Base-by-base conservation (phyloP, 2,329 filamentous ascomycete species). In the Aspergillus novoparasiticus region DNA sequence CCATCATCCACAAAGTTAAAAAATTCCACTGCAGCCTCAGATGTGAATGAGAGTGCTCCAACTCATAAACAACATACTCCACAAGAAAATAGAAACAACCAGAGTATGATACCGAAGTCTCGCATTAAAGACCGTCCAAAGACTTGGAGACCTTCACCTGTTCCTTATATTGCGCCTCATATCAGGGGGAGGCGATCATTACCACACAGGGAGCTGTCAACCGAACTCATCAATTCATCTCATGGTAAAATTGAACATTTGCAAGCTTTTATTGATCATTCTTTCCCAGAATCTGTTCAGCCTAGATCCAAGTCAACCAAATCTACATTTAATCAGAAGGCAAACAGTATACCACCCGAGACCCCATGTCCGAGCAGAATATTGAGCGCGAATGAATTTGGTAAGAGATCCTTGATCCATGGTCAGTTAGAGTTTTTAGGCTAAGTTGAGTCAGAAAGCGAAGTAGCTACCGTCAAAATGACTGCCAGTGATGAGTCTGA, bases 401-500 rank as follows among this genome's bases (percentile, higher is more conserved):
- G 51, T 55, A 36, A 32, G 36, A 19, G 1, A 43, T 10, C 39
- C 34, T 30, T 4, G 14, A 16, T 4, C 21, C 19, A 23, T 28
- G 21, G 3, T 30, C 9, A 32, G 8, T 5, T 30, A n/a, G 3
- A 4, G 30, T 36, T 39, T 4, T 2, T 19, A 50, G 19, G 34
- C 26, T 59, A 58, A 61, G 55, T 60, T 14, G 34, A 9, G 9
- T 41, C 16, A 50, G 39, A 48, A 10, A 30, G 21, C 4, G 51
- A 58, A 28, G n/a, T 36, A 26, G 26, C n/a, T n/a, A 21, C 28
- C 3, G n/a, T 11, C 19, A 60, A 61, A 23, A 65, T 61, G 58
- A 58, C 56, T 14, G 63, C 64, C 41, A 68, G 65, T 11, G 57
- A 68, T 23, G 60, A 55, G 14, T 72, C 71, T 6, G 72, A 73